Evolutionary conservation across 768 basidiomycete species (phyloP), one percentile per base, ranked within the genome.

Genomic region (Gelatoporia subvermispora): DNA sequence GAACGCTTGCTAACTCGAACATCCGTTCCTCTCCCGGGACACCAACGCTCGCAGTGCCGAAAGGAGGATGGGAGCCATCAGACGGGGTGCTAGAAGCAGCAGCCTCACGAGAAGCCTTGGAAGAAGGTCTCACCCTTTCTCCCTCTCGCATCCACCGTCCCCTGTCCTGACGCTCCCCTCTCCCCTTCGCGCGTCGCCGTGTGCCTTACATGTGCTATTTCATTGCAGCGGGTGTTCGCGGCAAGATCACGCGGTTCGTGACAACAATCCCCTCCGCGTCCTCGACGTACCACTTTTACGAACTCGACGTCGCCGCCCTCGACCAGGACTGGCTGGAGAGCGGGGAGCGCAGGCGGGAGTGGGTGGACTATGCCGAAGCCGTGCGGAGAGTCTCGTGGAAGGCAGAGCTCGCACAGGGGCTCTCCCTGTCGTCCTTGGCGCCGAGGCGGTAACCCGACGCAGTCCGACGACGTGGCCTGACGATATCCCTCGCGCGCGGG

Each of bases 91-190:
- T 92, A 61, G 88, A 91, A 76, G 84, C 81, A 72, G 90, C 90
- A 65, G 90, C 90, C 72, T 85, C 81, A 62, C 80, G 90, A 68
- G 90, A 93, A 82, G 90, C 90, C 72, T 76, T 86, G 68, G 90
- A 93, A 88, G 90, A 93, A 92, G 90, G 90, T 93, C 87, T 82
- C 82, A 82, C 81, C 81, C 73, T 80, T 84, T 81, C 74, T 82
- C 82, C 73, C 79, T 84, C 81, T 75, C 78, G 78, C 82, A 76
- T 82, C 73, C 82, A 68, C 77, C 73, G 76, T 84, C 78, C 61
- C 57, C 55, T 56, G 57, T 60, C 63, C 63, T 63, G 53, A 63
- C 61, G 48, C 54, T 52, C 53, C 46, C 53, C 51, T 53, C 41
- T 52, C 49, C 51, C n/a, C 55, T 35, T 39, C 38, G 37, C 63